These are phyloP conservation scores for Xylariaceae sp. DNA, from an alignment of 2,329 filamentous ascomycete genomes.

Conservation along the genomic window DNA sequence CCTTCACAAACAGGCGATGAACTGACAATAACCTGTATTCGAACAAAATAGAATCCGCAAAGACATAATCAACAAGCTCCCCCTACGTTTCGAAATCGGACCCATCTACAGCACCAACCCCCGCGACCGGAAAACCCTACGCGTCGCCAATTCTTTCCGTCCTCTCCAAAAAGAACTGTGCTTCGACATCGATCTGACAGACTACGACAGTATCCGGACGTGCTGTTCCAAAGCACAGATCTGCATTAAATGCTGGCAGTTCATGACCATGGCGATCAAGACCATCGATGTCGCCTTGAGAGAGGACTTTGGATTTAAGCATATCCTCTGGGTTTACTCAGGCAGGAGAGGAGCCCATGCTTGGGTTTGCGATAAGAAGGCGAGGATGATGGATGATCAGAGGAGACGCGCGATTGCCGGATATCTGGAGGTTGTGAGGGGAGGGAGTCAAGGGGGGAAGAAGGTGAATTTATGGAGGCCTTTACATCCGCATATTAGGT, in stretches of 20 bases:
- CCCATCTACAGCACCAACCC: conserved; percentile 96
- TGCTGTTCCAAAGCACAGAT: conserved; percentile 94
- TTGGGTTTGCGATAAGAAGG: conserved; percentile 92
- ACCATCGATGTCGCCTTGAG: conserved; percentile 82
- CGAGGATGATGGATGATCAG: conserved; percentile 78
- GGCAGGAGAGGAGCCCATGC: conserved; percentile 95
- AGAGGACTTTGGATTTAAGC: conserved; percentile 94
- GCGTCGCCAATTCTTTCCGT: conserved; percentile 72
- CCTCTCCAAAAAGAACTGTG: conserved; percentile 91
- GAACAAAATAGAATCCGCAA: conserved; percentile 81
- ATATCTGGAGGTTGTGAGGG: conserved; percentile 87
- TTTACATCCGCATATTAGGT: conserved; percentile 83
- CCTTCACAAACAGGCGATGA: too few species aligned
- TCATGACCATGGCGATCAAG: conserved; percentile 97
- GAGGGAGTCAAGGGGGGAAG: conserved; percentile 80
- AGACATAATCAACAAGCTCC: conserved; percentile 82
- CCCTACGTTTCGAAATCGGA: conserved; percentile 94
- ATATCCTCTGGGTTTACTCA: conserved; percentile 98
- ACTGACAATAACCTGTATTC: conserved; percentile 10
- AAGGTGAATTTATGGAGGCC: conserved; percentile 80
- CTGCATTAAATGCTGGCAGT: conserved; percentile 90
- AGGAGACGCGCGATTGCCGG: conserved; percentile 80
- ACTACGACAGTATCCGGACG: conserved; percentile 94
- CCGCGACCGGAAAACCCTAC: conserved; percentile 82
- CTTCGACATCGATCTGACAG: conserved; percentile 99